These are phyloP conservation scores for Eucalyptus melliodora DNA, from an alignment of 345 rosid species.

Conservation along the genomic window DNA sequence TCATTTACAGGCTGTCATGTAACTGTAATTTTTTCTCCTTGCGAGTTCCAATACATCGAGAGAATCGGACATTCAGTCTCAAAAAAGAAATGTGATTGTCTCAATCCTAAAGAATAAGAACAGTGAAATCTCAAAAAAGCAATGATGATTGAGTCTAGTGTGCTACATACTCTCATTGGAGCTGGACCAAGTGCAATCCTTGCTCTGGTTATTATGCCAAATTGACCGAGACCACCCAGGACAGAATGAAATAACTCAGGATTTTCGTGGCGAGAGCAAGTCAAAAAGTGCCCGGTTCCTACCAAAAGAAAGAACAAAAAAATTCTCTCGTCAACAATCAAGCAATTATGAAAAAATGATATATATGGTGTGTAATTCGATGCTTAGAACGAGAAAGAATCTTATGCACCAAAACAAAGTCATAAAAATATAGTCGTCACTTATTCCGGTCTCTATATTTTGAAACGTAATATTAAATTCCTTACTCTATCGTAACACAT, in stretches of 20 bases:
- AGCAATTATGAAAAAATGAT: not conserved
- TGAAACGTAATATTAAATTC: not conserved
- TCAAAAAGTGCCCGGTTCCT: not conserved
- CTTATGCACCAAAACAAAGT: not conserved
- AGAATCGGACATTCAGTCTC: not conserved
- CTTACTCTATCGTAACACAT: not conserved
- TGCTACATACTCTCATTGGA: slow-evolving; percentile 1
- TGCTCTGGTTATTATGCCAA: slow-evolving; percentile 31
- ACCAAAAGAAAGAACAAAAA: not conserved
- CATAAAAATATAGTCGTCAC: not conserved
- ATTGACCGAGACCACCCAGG: slow-evolving; percentile 32
- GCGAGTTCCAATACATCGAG: not conserved
- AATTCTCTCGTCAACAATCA: not conserved
- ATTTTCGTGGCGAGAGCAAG: not conserved
- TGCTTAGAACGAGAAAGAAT: not conserved
- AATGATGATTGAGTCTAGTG: not conserved
- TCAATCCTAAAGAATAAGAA: not conserved
- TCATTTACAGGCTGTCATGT: not conserved
- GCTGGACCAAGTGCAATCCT: slow-evolving; percentile 16
- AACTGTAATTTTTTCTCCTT: not conserved
- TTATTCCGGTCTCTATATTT: not conserved
- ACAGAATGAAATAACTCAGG: slow-evolving; percentile 12
- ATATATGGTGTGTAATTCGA: not conserved
- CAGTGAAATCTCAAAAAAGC: not conserved
- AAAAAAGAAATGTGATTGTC: not conserved